Base-by-base conservation (phyloP, 495 filamentous ascomycete species). In the Usnea hakonensis region DNA sequence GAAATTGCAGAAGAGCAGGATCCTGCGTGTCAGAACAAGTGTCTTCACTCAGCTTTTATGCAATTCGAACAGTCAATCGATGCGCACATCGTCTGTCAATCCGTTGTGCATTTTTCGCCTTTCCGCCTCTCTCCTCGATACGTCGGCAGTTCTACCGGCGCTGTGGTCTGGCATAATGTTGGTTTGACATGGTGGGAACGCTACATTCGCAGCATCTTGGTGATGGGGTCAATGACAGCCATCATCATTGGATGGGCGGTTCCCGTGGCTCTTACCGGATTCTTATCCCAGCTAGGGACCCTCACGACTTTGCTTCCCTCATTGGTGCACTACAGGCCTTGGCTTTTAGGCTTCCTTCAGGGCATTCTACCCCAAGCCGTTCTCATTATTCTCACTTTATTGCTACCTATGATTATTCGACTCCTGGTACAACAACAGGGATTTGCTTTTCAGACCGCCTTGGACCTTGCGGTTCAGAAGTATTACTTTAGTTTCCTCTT, bases 401-500 rank as follows among this genome's bases (percentile, higher is more conserved):
- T 55, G 16, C 28, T 46, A 40, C 33, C 33, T 57, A 38, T 11
- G 26, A 33, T 57, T 26, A 57, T 8, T 57, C 40, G 38, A 57
- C 33, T 40, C 38, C 40, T 36, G 23, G 19, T 23, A 57, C 66
- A 17, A 21, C 9, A 37, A 7, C 36, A 63, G 50, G 53, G 40
- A 57, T n/a, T 63, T 10, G 14, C 21, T 5, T 57, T 40, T 23
- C 16, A 46, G 1, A 40, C 10, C 13, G 26, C 17, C 3, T 35
- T 63, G 21, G 43, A 63, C 23, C 52, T 63, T 2, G 30, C 26
- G 2, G n/a, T 91, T 4, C 87, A 91, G 71, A 81, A 79, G 44
- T 90, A 87, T 73, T 93, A 90, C 72, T 93, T 91, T 70, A 71
- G 78, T 35, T 91, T 93, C 72, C 78, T 91, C 5, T 91, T 90